These are phyloP conservation scores for Candida yuanshanica DNA, from an alignment of 805 yeast genomes.

Conservation along the genomic window DNA sequence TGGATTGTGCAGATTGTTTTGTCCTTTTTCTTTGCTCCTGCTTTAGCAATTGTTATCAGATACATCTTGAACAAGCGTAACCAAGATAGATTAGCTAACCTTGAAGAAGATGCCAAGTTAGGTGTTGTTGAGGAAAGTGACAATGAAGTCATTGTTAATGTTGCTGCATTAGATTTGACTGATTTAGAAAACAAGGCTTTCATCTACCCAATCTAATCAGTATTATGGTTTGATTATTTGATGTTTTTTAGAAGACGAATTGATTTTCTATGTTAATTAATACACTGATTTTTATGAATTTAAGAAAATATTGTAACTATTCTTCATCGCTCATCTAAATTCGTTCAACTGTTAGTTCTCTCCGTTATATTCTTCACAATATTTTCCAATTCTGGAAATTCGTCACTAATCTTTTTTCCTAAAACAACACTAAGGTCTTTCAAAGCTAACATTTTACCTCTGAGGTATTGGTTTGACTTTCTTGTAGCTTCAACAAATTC, in stretches of 20 bases:
- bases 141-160: constrained; percentile 29
- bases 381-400: constrained; percentile 68
- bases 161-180: constrained; percentile 44
- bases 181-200: constrained; percentile 45
- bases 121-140: constrained; percentile 28
- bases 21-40: constrained; percentile 43
- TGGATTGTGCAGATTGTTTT: constrained; percentile 54
- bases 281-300: background rate
- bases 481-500: constrained; percentile 95
- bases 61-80: constrained; percentile 42
- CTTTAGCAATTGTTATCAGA: constrained; percentile 37
- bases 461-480: constrained; percentile 77
- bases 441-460: constrained; percentile 78
- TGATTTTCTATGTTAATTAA: background rate
- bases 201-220: constrained; percentile 39
- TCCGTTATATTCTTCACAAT: constrained; percentile 51
- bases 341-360: constrained; percentile 30
- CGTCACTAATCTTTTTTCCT: constrained; percentile 63
- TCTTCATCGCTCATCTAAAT: background rate
- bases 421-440: constrained; percentile 55
- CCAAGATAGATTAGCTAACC: constrained; percentile 27
- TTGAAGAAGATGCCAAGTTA: constrained; percentile 18
- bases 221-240: background rate
- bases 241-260: background rate
- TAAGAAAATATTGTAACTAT: constrained; percentile 16